Evolutionary conservation across 306 rosid genomes (phyloP), one percentile per base, ranked within the genome.

Genomic region (Ochetophila trinervis): DNA sequence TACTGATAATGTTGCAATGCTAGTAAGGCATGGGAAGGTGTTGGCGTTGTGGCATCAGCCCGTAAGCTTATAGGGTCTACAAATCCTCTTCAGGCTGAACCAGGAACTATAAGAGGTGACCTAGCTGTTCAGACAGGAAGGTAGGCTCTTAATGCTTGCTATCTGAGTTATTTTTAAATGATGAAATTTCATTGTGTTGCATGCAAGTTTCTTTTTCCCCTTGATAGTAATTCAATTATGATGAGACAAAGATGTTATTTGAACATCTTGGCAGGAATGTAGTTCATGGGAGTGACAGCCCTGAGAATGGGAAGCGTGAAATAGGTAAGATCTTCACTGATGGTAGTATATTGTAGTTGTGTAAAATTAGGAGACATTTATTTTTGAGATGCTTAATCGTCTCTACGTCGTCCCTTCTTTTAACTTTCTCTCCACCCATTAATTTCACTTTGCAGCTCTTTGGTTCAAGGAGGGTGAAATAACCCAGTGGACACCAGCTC

Each of bases 31-130:
- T 94, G 99, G 97, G 99, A 94, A 79, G 99, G 97, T n/a, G 82
- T 90, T 74, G 99, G 96, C 6, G 87, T 88, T 34, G 96, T 94
- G 63, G 85, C 96, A 50, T 91, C 99, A 10, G 91, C 97, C 9
- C 97, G 99, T 0, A 94, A 94, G 84, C 87, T 94, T 42, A 90
- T 94, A 45, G 99, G 99, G 69, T 80, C 91, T 52, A 90, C 97
- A 35, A 72, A 94, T 78, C 97, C 99, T 64, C 97, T 94, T 40
- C 95, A 85, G 77, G 97, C 97, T 53, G 96, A 90, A 72, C 99
- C 99, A 7, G 97, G 97, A 85, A 88, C 99, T 56, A 90, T 94
- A 59, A 88, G 97, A 83, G 99, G 99, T 70, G 99, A 90, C 81
- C 85, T 94, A 62, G 84, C 96, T 69, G 86, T 88, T 78, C 88